Conservation (phyloP, 139 green algal species). For the Picochlorum costavermella region DNA sequence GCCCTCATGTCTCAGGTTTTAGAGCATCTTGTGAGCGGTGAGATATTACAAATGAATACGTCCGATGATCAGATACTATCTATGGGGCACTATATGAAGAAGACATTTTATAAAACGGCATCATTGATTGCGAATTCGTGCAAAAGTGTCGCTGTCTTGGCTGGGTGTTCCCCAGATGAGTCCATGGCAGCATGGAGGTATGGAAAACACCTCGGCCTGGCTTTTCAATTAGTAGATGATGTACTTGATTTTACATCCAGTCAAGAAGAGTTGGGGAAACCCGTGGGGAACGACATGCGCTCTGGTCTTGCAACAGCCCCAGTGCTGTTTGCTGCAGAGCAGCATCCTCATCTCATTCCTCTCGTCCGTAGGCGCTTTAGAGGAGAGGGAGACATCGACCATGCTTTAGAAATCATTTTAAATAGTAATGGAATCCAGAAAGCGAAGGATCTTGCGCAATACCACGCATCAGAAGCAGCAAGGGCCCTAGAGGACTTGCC, state of each 20-base stretch:
- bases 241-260: slow-evolving; percentile 85
- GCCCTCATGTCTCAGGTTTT: slow-evolving; percentile 85
- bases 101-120: slow-evolving; percentile 97
- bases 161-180: slow-evolving; percentile 32
- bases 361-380: slow-evolving; percentile 86
- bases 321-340: slow-evolving; percentile 78
- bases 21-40: slow-evolving; percentile 91
- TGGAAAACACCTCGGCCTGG: slow-evolving; percentile 76
- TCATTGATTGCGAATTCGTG: slow-evolving; percentile 88
- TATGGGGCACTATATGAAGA: slow-evolving; percentile 81
- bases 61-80: slow-evolving; percentile 48
- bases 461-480: slow-evolving; percentile 3
- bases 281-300: slow-evolving; percentile 80
- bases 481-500: slow-evolving; percentile 1
- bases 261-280: slow-evolving; percentile 81
- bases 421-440: slow-evolving; percentile 15
- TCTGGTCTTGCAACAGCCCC: slow-evolving; percentile 88
- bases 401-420: slow-evolving; percentile 10
- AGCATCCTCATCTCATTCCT: slow-evolving; percentile 30
- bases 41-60: slow-evolving; percentile 95
- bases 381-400: slow-evolving; percentile 31
- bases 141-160: slow-evolving; percentile 74
- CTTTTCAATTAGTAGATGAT: slow-evolving; percentile 97
- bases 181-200: slow-evolving; percentile 40
- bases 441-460: slow-evolving; percentile 2